phyloP scores from a whole-genome alignment of 2,329 filamentous ascomycete genomes.

The Thermothelomyces thermophilus region DNA sequence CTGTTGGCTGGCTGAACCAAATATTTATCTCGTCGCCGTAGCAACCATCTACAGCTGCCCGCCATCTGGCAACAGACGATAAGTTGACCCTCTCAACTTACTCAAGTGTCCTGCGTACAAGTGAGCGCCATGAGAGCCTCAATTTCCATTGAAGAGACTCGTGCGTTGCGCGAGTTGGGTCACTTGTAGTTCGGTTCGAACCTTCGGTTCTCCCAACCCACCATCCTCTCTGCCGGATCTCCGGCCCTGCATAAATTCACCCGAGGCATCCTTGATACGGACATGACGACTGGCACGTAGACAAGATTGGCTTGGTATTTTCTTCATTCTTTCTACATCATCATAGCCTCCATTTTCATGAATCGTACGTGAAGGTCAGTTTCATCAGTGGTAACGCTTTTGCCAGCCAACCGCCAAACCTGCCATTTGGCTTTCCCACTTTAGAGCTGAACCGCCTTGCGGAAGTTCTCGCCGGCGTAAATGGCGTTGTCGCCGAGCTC shows the following conservation, averaged over 20 bases:
- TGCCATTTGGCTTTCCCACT: conserved; percentile 15
- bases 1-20: conserved; percentile 4
- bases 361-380: conserved; percentile 17
- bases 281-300: background rate
- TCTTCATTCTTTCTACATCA: conserved; percentile 17
- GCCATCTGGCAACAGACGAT: background rate
- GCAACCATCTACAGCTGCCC: conserved; percentile 19
- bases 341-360: conserved; percentile 24
- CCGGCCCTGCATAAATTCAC: too few species aligned
- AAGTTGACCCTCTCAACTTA: background rate
- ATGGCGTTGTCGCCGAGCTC: conserved; percentile 88
- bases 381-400: conserved; percentile 19
- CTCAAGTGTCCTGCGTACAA: too few species aligned
- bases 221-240: too few species aligned
- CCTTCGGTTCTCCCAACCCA: too few species aligned
- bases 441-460: conserved; percentile 83
- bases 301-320: conserved; percentile 21
- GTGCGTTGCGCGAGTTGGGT: too few species aligned
- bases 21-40: conserved; percentile 16
- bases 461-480: conserved; percentile 90
- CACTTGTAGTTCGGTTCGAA: too few species aligned
- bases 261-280: too few species aligned
- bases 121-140: too few species aligned
- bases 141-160: too few species aligned
- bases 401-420: conserved; percentile 12